Evolutionary conservation across 2,329 filamentous ascomycete genomes (phyloP).

Genomic region (Remersonia thermophila): DNA sequence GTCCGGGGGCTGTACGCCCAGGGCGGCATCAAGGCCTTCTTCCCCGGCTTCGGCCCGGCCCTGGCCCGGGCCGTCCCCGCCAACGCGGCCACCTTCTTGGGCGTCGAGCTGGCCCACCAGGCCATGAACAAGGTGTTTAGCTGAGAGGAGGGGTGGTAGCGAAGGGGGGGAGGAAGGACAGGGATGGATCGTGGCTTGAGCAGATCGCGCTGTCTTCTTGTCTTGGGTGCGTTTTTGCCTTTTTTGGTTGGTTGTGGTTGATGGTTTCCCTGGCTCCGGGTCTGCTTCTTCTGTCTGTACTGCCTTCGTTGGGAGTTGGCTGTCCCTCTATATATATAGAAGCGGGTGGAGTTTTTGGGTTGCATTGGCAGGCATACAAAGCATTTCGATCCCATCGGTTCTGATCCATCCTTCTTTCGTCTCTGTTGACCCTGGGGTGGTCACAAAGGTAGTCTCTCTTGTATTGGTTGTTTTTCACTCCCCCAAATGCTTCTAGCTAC

Average conservation of each 20-base stretch:
- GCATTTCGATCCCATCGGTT: too few species aligned
- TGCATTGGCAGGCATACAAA: background rate
- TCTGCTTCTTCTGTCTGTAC: background rate
- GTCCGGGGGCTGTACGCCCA: constrained; percentile 70
- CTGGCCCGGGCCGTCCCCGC: constrained; percentile 87
- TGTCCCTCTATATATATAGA: background rate
- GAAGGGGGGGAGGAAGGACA: background rate
- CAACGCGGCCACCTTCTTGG: constrained; percentile 89
- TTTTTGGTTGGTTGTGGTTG: background rate
- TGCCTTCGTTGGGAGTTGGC: background rate
- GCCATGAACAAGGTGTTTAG: constrained; percentile 64
- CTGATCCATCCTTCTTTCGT: background rate
- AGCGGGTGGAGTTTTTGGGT: constrained; percentile 6
- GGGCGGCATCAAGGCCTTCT: constrained; percentile 84
- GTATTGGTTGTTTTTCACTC: too few species aligned
- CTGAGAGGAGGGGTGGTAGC: constrained; percentile 1
- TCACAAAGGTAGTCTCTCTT: too few species aligned
- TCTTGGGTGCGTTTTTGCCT: constrained; percentile 2
- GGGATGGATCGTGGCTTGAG: background rate
- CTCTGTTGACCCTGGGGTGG: background rate
- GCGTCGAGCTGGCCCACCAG: constrained; percentile 73
- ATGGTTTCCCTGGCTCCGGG: background rate
- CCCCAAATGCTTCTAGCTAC: too few species aligned
- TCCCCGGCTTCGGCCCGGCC: constrained; percentile 90
- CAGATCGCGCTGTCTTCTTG: background rate